Conservation (phyloP, 192 early-diverging fungal species). For the Podila epicladia region DNA sequence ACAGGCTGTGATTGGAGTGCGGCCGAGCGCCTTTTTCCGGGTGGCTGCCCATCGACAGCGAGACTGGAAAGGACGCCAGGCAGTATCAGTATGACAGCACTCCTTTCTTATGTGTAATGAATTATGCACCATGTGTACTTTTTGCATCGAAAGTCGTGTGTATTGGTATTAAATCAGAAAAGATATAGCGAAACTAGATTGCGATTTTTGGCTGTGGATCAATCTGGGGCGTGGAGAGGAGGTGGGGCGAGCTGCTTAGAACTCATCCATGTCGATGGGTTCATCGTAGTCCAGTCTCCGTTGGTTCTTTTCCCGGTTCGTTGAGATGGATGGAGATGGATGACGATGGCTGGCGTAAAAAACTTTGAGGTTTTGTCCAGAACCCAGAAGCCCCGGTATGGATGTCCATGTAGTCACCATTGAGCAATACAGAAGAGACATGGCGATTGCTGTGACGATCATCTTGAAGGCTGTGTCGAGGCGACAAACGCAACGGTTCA, state of each 20-base stretch:
- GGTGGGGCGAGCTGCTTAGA: neutral
- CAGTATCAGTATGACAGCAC: neutral
- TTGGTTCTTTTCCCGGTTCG: neutral
- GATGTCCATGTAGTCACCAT: neutral
- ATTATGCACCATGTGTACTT: no score
- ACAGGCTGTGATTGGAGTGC: slow-evolving; percentile 27
- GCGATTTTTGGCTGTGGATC: neutral
- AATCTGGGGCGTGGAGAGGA: neutral
- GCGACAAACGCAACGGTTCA: no score
- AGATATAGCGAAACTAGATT: no score
- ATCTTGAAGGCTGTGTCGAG: neutral
- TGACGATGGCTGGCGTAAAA: neutral
- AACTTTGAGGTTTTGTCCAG: neutral
- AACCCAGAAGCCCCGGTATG: neutral
- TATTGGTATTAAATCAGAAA: no score
- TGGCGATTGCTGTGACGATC: neutral
- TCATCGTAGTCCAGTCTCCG: neutral
- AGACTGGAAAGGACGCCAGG: slow-evolving; percentile 29
- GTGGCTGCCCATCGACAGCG: slow-evolving; percentile 25
- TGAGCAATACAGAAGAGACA: neutral
- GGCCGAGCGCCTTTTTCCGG: slow-evolving; percentile 13
- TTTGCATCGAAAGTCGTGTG: no score
- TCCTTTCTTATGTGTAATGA: neutral
- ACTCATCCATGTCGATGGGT: neutral
- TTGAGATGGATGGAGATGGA: neutral